Percentiles rank a stretch among this genome's conserved stretches.
These are phyloP conservation scores for Penicillium freii DNA, from an alignment of 2,329 filamentous ascomycete genomes.

Conservation along the genomic window DNA sequence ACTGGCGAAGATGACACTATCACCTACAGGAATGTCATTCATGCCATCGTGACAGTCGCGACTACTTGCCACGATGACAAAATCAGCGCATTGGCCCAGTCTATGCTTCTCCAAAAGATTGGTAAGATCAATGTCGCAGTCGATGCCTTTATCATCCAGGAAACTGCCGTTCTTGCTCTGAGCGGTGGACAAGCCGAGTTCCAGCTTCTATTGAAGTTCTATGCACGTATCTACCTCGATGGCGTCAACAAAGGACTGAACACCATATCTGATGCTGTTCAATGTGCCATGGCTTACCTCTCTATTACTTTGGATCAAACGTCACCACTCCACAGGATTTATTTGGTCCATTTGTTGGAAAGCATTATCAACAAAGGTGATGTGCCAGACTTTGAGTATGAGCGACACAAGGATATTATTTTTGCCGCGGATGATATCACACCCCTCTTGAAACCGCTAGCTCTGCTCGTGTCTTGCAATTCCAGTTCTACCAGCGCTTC, in stretches of 20 bases:
- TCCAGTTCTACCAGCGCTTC: constrained; percentile 25
- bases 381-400: constrained; percentile 69
- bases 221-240: constrained; percentile 70
- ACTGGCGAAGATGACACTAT: constrained; percentile 74
- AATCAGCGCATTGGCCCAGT: constrained; percentile 87
- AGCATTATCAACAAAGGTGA: constrained; percentile 89
- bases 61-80: constrained; percentile 79
- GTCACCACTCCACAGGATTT: constrained; percentile 77
- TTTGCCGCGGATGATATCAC: constrained; percentile 83
- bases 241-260: constrained; percentile 68
- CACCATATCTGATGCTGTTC: constrained; percentile 69
- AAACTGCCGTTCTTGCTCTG: constrained; percentile 74
- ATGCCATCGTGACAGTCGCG: constrained; percentile 89
- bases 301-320: constrained; percentile 65
- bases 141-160: constrained; percentile 80
- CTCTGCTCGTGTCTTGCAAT: constrained; percentile 68
- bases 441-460: constrained; percentile 82
- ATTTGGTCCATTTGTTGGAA: constrained; percentile 79
- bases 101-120: constrained; percentile 95
- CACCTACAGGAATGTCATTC: constrained; percentile 85
- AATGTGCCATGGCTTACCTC: constrained; percentile 75
- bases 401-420: constrained; percentile 74
- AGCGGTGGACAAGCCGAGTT: constrained; percentile 79
- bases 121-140: constrained; percentile 76
- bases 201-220: constrained; percentile 79